A percentile compares a stretch with the other conserved stretches of the same genome.
These are phyloP conservation scores for Amphibolis antarctica DNA, from an alignment of 106 monocot species.

Conservation along the genomic window DNA sequence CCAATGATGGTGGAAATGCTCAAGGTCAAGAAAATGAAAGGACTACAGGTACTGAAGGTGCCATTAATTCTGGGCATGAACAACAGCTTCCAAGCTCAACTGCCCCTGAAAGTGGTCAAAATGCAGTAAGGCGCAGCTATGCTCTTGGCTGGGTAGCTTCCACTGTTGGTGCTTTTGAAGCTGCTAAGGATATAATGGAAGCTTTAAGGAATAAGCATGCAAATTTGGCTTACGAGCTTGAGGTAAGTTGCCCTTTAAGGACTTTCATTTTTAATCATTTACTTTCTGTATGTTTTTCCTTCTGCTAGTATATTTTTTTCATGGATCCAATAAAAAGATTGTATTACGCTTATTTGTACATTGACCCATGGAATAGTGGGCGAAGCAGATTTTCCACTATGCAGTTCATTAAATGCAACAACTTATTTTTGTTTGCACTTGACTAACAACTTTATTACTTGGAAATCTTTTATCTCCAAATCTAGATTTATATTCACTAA, in stretches of 20 bases:
- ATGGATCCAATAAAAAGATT: no score
- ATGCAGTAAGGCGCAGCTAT: conserved; percentile 41
- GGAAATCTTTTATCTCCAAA: no score
- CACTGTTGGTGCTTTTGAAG: conserved; percentile 87
- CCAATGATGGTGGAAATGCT: conserved; percentile 58
- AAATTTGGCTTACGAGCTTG: conserved; percentile 87
- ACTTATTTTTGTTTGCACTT: no score
- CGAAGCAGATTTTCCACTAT: no score
- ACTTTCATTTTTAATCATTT: neutral
- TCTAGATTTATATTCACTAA: no score
- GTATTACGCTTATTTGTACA: no score
- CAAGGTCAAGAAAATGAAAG: conserved; percentile 72
- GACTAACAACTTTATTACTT: no score
- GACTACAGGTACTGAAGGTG: conserved; percentile 38
- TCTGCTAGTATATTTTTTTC: no score
- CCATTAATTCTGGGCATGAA: conserved; percentile 33
- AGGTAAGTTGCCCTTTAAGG: conserved; percentile 31
- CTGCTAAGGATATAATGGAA: conserved; percentile 99
- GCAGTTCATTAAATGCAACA: no score
- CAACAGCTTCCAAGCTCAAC: conserved; percentile 44
- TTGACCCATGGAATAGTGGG: no score
- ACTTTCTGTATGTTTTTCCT: no score
- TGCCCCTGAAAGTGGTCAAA: conserved; percentile 26
- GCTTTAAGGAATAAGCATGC: conserved; percentile 89
- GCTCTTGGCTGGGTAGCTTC: conserved; percentile 67